Evolutionary conservation across 306 rosid species (phyloP).

Genomic region (Boehmeria nivea): DNA sequence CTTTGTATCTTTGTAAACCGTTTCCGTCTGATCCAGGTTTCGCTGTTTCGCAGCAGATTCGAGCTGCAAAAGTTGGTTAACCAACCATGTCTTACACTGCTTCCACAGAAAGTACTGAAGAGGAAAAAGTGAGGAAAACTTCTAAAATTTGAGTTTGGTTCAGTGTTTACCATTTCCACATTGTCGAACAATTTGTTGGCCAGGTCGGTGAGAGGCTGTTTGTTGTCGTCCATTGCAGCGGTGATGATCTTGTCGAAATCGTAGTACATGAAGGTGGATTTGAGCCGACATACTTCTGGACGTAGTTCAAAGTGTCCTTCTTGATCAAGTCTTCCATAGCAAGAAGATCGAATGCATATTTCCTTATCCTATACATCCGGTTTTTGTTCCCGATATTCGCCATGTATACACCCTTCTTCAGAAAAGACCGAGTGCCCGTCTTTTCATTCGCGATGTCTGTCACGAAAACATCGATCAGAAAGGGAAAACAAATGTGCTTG

Average conservation of each 20-base stretch:
- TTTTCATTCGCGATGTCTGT: conserved; percentile 73
- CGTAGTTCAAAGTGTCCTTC: conserved; percentile 71
- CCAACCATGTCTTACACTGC: background rate
- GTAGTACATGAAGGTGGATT: conserved; percentile 74
- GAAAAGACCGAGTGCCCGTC: conserved; percentile 75
- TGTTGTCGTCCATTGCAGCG: conserved; percentile 48
- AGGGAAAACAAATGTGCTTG: background rate
- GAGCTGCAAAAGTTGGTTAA: conserved; percentile 40
- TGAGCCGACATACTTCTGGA: conserved; percentile 68
- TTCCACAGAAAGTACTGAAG: background rate
- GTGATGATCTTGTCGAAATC: conserved; percentile 84
- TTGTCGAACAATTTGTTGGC: conserved; percentile 80
- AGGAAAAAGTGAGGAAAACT: background rate
- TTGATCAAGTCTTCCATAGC: conserved; percentile 79
- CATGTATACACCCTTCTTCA: conserved; percentile 61
- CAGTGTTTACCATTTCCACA: conserved; percentile 60
- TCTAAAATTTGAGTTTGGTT: background rate
- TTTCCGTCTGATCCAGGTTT: conserved; percentile 33
- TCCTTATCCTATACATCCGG: conserved; percentile 66
- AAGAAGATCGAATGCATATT: conserved; percentile 70
- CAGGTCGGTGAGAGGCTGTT: conserved; percentile 61
- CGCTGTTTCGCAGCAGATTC: conserved; percentile 66
- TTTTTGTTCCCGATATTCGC: conserved; percentile 69
- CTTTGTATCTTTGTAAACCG: conserved; percentile 58
- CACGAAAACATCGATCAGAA: background rate